A percentile compares a stretch with the other conserved stretches of the same genome.
Conservation (phyloP, 2,329 filamentous ascomycete genomes). For the Fusarium concolor region DNA sequence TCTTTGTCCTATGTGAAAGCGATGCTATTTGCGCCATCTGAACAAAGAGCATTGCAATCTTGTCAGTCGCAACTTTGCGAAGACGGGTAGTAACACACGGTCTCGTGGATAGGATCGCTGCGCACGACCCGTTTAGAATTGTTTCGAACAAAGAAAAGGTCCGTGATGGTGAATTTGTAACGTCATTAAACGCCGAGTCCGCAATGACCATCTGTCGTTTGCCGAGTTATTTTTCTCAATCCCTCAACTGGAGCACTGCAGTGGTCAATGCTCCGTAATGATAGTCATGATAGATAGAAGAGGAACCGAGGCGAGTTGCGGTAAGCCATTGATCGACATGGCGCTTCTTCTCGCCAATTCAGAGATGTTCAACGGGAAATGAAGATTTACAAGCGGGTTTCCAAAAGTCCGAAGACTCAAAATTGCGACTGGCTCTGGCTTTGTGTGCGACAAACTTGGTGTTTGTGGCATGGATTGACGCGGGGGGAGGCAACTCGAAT, state of each 20-base stretch:
- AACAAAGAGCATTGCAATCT: conserved; percentile 13
- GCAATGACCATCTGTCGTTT: conserved; percentile 1
- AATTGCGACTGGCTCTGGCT: conserved; percentile 5
- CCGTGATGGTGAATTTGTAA: not conserved
- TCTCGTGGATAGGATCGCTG: not conserved
- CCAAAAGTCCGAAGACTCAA: conserved; percentile 17
- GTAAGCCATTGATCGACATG: not conserved
- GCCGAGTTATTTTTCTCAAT: not conserved
- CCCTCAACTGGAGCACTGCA: not conserved
- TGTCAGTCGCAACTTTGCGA: not conserved
- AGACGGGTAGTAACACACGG: not conserved
- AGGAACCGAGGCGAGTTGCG: conserved; percentile 9
- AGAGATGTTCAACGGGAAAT: conserved; percentile 24
- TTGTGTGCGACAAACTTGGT: conserved; percentile 6
- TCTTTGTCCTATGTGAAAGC: conserved; percentile 32
- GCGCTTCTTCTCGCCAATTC: conserved; percentile 7
- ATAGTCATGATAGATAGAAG: not conserved
- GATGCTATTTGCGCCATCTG: conserved; percentile 1
- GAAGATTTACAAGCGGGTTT: conserved; percentile 30
- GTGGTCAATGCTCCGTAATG: not conserved
- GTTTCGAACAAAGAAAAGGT: conserved; percentile 37
- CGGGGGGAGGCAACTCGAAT: conserved; percentile 39
- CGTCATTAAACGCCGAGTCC: conserved; percentile 7
- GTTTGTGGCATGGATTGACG: conserved; percentile 38
- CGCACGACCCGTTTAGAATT: conserved; percentile 9